These are phyloP conservation scores for Xylaria sp. DNA, from an alignment of 2,329 filamentous ascomycete species.

Conservation along the genomic window DNA sequence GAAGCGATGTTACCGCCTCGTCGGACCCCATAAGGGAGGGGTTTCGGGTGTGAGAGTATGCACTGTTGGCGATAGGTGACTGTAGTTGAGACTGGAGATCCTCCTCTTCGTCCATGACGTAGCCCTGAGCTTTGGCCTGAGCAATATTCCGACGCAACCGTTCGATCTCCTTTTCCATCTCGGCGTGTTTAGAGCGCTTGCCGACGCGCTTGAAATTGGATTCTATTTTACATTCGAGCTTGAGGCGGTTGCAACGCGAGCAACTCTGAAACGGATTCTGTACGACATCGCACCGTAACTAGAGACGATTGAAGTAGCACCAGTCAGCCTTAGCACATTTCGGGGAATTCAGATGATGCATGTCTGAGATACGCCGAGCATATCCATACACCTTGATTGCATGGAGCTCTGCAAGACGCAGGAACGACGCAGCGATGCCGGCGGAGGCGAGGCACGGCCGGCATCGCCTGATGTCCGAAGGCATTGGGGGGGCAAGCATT, in stretches of 20 bases:
- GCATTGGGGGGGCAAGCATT: background rate
- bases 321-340: conserved; percentile 32
- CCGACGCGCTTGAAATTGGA: conserved; percentile 87
- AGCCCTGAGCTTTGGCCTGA: conserved; percentile 69
- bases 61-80: conserved; percentile 67
- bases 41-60: conserved; percentile 69
- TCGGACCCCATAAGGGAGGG: conserved; percentile 74
- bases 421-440: background rate
- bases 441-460: conserved; percentile 1
- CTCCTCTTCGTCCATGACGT: conserved; percentile 63
- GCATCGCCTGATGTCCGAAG: background rate
- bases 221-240: conserved; percentile 86
- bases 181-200: conserved; percentile 83
- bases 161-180: conserved; percentile 87
- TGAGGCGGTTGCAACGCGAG: conserved; percentile 80
- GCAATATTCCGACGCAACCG: conserved; percentile 70
- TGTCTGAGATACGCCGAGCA: conserved; percentile 32
- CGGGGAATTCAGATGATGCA: conserved; percentile 31
- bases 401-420: background rate
- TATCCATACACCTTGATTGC: conserved; percentile 12
- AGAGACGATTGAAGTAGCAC: conserved; percentile 26
- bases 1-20: conserved; percentile 72
- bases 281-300: conserved; percentile 81
- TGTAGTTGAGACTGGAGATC: conserved; percentile 64
- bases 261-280: conserved; percentile 83